Base-by-base conservation (phyloP, 2,329 filamentous ascomycete species). In the Emericellopsis cladophorae region DNA sequence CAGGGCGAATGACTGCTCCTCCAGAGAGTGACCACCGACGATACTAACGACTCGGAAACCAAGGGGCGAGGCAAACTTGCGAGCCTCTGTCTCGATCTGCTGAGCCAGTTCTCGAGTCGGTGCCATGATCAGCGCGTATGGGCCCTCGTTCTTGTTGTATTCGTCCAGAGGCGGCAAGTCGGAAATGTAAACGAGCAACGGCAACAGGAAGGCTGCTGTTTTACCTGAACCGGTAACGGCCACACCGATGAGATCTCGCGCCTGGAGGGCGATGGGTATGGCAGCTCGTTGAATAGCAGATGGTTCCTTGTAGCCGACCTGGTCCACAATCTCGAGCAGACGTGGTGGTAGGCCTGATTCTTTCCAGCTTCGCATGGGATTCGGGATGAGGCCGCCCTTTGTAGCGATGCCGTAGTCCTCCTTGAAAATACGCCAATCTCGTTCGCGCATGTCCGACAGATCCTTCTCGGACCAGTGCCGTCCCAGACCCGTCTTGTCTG, bases 361-460 rank as follows among this genome's bases (percentile, higher is more conserved):
- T 37, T 74, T 57, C 92, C 92, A 98, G 50, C 72, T 87, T 39
- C 92, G 87, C 89, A 98, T 96, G 1, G 92, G 92, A 53, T 96
- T 90, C 1, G 92, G 92, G 42, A 96, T 87, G 22, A 74, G 73
- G 35, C 90, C 90, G 43, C 92, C 92, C 60, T 95, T 96, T 8
- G 88, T 95, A 33, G 82, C 74, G 57, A 98, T 98, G 51, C 92
- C 93, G 66, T 95, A 96, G 61, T 98, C 89, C 60, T 96, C 92
- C 64, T 96, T 98, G 78, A 98, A 95, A 52, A 98, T 96, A 56
- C 92, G 85, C 92, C 92, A 98, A 62, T 98, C 92, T 58, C 92
- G 75, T 64, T 96, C 89, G 46, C 87, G 84, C 92, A 98, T 98
- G 53, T 95, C 85, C 12, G 84, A 79, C 46, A 96, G 67, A 46